phyloP scores from a whole-genome alignment of 768 basidiomycete genomes.

The Trametes maxima region DNA sequence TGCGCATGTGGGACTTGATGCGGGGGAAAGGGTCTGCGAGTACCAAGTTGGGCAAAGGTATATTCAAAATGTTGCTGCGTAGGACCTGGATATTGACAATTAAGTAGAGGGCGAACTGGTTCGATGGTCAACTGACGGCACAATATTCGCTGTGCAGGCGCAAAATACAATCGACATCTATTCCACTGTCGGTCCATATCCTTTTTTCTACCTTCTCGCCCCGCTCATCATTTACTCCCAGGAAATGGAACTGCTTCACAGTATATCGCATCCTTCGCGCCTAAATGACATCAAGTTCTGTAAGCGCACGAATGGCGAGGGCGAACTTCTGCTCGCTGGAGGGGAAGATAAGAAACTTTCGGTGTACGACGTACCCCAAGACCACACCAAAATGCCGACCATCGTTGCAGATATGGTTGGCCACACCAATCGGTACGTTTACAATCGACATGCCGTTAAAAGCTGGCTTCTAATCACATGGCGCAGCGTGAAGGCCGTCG shows the following conservation, averaged over 20 bases:
- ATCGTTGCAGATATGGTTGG: slow-evolving; percentile 77
- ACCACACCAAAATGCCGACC: slow-evolving; percentile 48
- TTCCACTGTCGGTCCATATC: slow-evolving; percentile 43
- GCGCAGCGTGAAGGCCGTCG: slow-evolving; percentile 77
- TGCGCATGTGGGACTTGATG: slow-evolving; percentile 99
- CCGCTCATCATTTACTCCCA: slow-evolving; percentile 33
- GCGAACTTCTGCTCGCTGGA: slow-evolving; percentile 77
- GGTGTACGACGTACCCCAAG: slow-evolving; percentile 63
- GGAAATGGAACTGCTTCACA: slow-evolving; percentile 79
- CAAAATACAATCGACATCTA: slow-evolving; percentile 81
- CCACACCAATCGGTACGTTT: slow-evolving; percentile 80
- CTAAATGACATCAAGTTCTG: slow-evolving; percentile 85
- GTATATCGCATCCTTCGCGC: slow-evolving; percentile 75
- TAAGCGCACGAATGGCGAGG: slow-evolving; percentile 53
- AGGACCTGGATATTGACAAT: neutral
- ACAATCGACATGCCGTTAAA: neutral
- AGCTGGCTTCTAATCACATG: slow-evolving; percentile 1
- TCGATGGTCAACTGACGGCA: slow-evolving; percentile 80
- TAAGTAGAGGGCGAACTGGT: slow-evolving; percentile 87
- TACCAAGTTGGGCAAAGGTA: slow-evolving; percentile 87
- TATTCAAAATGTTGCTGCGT: no score
- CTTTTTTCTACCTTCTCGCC: neutral
- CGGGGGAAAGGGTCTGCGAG: slow-evolving; percentile 88
- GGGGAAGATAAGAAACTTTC: slow-evolving; percentile 91
- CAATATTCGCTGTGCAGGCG: slow-evolving; percentile 78